Percentiles rank a stretch among this genome's conserved stretches.
These are phyloP conservation scores for Candida ovalis DNA, from an alignment of 805 yeast species.

Conservation along the genomic window DNA sequence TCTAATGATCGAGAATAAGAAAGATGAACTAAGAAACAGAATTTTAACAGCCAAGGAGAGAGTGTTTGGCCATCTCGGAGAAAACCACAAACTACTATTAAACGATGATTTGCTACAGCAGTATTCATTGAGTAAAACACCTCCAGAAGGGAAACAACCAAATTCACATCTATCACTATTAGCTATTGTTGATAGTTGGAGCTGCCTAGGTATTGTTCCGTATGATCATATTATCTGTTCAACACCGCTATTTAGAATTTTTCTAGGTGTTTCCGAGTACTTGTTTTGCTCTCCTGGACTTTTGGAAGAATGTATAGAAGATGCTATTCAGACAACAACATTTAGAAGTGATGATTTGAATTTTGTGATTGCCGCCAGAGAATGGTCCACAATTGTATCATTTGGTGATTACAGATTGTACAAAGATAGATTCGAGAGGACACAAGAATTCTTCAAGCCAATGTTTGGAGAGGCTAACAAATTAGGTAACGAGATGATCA, in stretches of 20 bases:
- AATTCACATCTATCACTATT: conserved; percentile 87
- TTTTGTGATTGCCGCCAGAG: conserved; percentile 85
- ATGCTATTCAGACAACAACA: conserved; percentile 58
- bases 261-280: conserved; percentile 91
- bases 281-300: conserved; percentile 80
- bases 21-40: conserved; percentile 54
- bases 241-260: conserved; percentile 88
- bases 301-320: conserved; percentile 74
- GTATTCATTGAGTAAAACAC: conserved; percentile 70
- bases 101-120: conserved; percentile 77
- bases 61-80: conserved; percentile 67
- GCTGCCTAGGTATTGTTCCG: conserved; percentile 77
- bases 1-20: conserved; percentile 70
- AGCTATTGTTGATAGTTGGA: conserved; percentile 95
- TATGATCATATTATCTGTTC: conserved; percentile 97
- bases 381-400: conserved; percentile 80
- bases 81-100: conserved; percentile 56
- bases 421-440: conserved; percentile 65
- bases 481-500: conserved; percentile 92
- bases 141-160: conserved; percentile 65
- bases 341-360: conserved; percentile 90
- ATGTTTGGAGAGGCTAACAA: conserved; percentile 86
- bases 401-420: conserved; percentile 74
- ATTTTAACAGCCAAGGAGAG: conserved; percentile 62
- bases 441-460: conserved; percentile 80